Base-by-base conservation (phyloP, 2,329 filamentous ascomycete species). In the Cercospora beticola region DNA sequence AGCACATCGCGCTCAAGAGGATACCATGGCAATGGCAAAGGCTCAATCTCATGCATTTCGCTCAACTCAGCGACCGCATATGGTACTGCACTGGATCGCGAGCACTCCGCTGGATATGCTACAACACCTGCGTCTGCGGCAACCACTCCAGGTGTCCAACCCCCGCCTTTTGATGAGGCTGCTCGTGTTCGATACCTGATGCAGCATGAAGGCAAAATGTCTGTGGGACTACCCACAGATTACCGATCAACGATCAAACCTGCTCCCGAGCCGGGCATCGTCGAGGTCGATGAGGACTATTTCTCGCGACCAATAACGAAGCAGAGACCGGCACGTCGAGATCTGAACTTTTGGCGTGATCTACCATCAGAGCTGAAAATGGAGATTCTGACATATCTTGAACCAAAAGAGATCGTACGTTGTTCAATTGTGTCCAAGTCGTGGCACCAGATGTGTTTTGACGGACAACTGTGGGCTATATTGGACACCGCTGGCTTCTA, bases 391-490 rank as follows among this genome's bases (percentile, higher is more conserved):
- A 86, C 88, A 5, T 93, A 90, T 74, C 83, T 98, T 21, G 84
- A 85, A 30, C 93, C 94, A 0, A 93, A 89, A 76, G 90, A 98
- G 77, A 86, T 98, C 36, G 88, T 97, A 10, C 87, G 89, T 68
- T 87, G 87, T 66, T 97, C 94, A 0, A 83, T 88, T 18, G 91
- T 95, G 21, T 94, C 89, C 77, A 93, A 89, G 78, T 81, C 86
- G 5, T 97, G 95, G 84, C 85, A 97, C 79, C 85, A 86, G 59
- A 89, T 92, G 80, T 97, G 94, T 81, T 97, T 94, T 75, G 94
- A 99, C 78, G 95, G 95, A 1, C 95, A 99, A 81, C 82, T 98
- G 16, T 99, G 95, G 95, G 89, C 89, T 3, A 88, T 86, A 52
- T 86, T 98, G 60, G 93, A 98, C 64, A 83, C 78, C 7, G 60